A percentile compares a stretch with the other conserved stretches of the same genome.
Conservation (phyloP, 1,284 basidiomycete genomes). For the Xerocomus minutiporus region DNA sequence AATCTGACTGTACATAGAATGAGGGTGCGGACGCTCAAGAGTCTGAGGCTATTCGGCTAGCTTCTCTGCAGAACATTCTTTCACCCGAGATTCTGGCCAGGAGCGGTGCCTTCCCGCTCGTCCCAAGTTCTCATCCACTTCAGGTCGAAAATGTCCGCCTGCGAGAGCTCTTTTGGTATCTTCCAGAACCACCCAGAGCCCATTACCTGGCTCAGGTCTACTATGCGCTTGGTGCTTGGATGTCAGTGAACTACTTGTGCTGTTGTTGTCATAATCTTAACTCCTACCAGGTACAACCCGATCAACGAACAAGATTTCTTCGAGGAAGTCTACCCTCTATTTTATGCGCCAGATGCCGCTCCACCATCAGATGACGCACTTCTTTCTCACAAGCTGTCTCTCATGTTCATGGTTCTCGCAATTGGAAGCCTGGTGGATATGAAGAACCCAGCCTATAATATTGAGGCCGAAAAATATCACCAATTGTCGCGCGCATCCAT, state of each 20-base stretch:
- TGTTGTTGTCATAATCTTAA: slow-evolving; percentile 8
- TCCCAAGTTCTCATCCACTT: slow-evolving; percentile 41
- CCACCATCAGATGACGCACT: slow-evolving; percentile 54
- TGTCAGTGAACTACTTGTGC: slow-evolving; percentile 41
- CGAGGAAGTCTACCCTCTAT: slow-evolving; percentile 55
- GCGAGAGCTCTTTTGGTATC: slow-evolving; percentile 61
- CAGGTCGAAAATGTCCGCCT: slow-evolving; percentile 47
- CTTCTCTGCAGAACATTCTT: slow-evolving; percentile 50
- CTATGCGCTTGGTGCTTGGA: slow-evolving; percentile 71
- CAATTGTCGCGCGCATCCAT: slow-evolving; percentile 68
- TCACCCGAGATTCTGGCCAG: slow-evolving; percentile 57
- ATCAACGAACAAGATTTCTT: slow-evolving; percentile 63
- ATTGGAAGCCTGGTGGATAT: slow-evolving; percentile 71
- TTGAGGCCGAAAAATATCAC: slow-evolving; percentile 76
- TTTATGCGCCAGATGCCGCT: slow-evolving; percentile 50
- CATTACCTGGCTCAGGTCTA: slow-evolving; percentile 58
- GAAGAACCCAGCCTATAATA: slow-evolving; percentile 56
- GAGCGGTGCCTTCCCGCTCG: slow-evolving; percentile 62
- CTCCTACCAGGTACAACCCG: slow-evolving; percentile 63
- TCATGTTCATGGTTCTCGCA: slow-evolving; percentile 72
- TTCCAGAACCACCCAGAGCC: slow-evolving; percentile 57
- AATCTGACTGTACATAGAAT: slow-evolving; percentile 43
- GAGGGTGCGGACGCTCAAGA: slow-evolving; percentile 50
- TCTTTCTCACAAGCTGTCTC: slow-evolving; percentile 60
- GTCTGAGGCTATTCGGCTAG: slow-evolving; percentile 43